Percentiles rank a stretch among this genome's conserved stretches.
These are phyloP conservation scores for Neoboletus subvelutipes DNA, from an alignment of 768 basidiomycete species.

Conservation along the genomic window DNA sequence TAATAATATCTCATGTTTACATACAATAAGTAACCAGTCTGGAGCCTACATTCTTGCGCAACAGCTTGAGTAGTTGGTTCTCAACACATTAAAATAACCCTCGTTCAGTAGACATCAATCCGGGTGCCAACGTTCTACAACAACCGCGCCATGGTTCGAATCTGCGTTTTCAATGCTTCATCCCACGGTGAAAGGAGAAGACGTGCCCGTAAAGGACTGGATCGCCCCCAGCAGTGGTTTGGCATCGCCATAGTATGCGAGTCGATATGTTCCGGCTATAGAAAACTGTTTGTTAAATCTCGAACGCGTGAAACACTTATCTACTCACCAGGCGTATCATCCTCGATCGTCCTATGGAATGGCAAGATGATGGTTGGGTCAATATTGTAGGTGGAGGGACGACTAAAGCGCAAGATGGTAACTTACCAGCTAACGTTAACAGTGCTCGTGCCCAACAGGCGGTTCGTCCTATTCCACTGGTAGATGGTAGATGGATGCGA, in stretches of 20 bases:
- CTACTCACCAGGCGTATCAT: conserved; percentile 41
- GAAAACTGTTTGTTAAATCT: background rate
- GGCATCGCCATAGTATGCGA: conserved; percentile 74
- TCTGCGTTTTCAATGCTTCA: conserved; percentile 4
- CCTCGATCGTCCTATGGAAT: conserved; percentile 57
- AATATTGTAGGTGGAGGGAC: background rate
- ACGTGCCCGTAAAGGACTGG: conserved; percentile 58
- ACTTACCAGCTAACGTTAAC: conserved; percentile 65
- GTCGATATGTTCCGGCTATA: conserved; percentile 66
- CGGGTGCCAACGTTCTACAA: background rate
- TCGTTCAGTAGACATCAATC: background rate
- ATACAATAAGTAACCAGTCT: background rate
- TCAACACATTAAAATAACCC: background rate
- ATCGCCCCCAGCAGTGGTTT: conserved; percentile 67
- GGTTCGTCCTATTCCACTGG: conserved; percentile 59
- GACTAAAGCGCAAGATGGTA: background rate
- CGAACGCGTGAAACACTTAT: background rate
- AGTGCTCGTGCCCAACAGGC: conserved; percentile 58
- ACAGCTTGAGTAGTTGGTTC: background rate
- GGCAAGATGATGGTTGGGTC: background rate
- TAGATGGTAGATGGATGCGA: conserved; percentile 77
- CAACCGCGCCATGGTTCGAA: background rate
- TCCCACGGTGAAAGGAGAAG: conserved; percentile 57
- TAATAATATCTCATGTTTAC: background rate
- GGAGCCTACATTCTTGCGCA: background rate